phyloP scores from a whole-genome alignment of 2,329 filamentous ascomycete genomes.

The Ophiognomonia clavigignenti-juglandacearum region DNA sequence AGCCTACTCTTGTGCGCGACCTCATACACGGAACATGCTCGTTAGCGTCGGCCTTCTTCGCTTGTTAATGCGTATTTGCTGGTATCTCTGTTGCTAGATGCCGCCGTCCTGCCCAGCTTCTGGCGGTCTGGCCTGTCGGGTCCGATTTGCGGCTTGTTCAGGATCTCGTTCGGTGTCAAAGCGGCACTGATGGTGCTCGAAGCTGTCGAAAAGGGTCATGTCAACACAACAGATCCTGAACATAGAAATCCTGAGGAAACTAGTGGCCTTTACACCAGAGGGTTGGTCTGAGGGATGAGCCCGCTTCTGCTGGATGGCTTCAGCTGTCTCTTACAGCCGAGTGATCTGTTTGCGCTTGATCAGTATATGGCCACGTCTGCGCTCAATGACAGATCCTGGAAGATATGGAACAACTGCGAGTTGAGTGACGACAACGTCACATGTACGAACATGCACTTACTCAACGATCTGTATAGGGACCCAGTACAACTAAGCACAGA shows the following conservation, averaged over 20 bases:
- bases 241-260: slow-evolving; percentile 30
- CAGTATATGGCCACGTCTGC: slow-evolving; percentile 26
- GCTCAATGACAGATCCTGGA: slow-evolving; percentile 27
- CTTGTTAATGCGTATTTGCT: slow-evolving; percentile 30
- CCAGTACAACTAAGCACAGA: not conserved
- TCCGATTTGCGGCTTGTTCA: slow-evolving; percentile 29
- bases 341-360: slow-evolving; percentile 31
- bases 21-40: slow-evolving; percentile 28
- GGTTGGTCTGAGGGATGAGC: slow-evolving; percentile 35
- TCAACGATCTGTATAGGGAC: not conserved
- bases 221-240: slow-evolving; percentile 22
- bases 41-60: slow-evolving; percentile 27
- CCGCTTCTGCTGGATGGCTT: slow-evolving; percentile 32
- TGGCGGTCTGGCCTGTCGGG: slow-evolving; percentile 23
- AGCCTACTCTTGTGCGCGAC: slow-evolving; percentile 27
- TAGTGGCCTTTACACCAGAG: slow-evolving; percentile 33
- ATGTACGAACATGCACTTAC: not conserved
- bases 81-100: slow-evolving; percentile 29
- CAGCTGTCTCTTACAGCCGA: slow-evolving; percentile 27
- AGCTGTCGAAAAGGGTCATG: slow-evolving; percentile 31
- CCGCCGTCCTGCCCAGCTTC: slow-evolving; percentile 29
- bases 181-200: slow-evolving; percentile 31
- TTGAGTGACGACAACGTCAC: not conserved
- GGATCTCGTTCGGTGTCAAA: slow-evolving; percentile 31
- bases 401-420: slow-evolving; percentile 25